Conservation (phyloP, 2,329 filamentous ascomycete species). For the Aspergillus caelatus region DNA sequence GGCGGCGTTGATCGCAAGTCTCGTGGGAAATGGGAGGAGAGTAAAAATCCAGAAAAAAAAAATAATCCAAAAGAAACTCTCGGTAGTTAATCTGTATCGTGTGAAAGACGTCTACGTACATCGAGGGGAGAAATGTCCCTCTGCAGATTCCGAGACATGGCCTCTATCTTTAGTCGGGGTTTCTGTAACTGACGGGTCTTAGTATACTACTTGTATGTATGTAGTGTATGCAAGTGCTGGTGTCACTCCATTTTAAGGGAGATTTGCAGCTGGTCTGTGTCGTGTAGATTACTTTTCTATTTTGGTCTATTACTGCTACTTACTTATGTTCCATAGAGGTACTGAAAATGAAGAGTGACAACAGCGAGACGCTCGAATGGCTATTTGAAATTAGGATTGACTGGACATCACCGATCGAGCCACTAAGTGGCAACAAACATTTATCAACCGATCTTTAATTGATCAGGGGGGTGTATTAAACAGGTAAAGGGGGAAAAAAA, state of each 20-base stretch:
- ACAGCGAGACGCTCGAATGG: not conserved
- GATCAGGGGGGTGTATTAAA: not conserved
- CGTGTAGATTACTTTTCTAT: not conserved
- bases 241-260: not conserved
- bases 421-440: not conserved
- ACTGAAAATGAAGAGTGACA: not conserved
- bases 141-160: not conserved
- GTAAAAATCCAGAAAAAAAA: not conserved
- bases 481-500: not conserved
- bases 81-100: not conserved
- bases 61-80: not conserved
- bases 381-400: too few species aligned
- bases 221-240: not conserved
- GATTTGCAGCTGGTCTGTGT: not conserved
- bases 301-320: not conserved
- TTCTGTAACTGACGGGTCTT: not conserved
- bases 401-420: not conserved
- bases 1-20: not conserved
- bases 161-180: not conserved
- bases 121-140: not conserved
- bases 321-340: not conserved
- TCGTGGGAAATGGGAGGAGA: not conserved
- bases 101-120: not conserved
- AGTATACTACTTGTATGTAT: not conserved
- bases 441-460: not conserved